phyloP scores from a whole-genome alignment of 345 rosid species.

The Anastatica hierochuntica region DNA sequence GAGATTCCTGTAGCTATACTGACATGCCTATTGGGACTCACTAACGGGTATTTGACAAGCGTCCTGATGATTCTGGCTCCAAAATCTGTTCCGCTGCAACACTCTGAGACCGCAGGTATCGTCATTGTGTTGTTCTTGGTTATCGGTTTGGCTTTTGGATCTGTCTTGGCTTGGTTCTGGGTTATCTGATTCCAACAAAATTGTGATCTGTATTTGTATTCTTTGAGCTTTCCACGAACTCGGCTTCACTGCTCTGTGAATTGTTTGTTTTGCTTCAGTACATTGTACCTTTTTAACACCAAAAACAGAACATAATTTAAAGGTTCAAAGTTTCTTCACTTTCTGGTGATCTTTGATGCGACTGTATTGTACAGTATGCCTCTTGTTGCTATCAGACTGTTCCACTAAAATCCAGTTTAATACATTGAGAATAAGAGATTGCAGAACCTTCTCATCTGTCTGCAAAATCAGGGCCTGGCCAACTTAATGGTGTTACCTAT shows the following conservation, averaged over 20 bases:
- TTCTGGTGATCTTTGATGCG: conserved; percentile 60
- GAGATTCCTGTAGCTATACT: conserved; percentile 79
- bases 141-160: conserved; percentile 71
- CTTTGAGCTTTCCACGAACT: conserved; percentile 8
- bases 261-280: background rate
- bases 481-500: conserved; percentile 46
- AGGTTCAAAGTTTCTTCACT: conserved; percentile 49
- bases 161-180: conserved; percentile 77
- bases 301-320: background rate
- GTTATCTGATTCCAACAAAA: conserved; percentile 42
- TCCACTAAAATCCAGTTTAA: conserved; percentile 83
- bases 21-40: conserved; percentile 71
- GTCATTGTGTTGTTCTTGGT: conserved; percentile 73
- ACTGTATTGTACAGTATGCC: conserved; percentile 46
- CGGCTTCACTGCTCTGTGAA: conserved; percentile 18
- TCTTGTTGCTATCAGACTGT: conserved; percentile 42
- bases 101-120: conserved; percentile 79
- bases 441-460: conserved; percentile 50
- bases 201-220: conserved; percentile 20
- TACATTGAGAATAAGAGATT: conserved; percentile 55
- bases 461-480: conserved; percentile 57
- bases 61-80: conserved; percentile 82
- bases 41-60: conserved; percentile 82
- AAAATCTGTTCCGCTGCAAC: conserved; percentile 57
- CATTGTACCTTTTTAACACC: background rate